A percentile compares a stretch with the other conserved stretches of the same genome.
These are phyloP conservation scores for Geranomyces michiganensis DNA, from an alignment of 192 early-diverging fungal genomes.

Conservation along the genomic window DNA sequence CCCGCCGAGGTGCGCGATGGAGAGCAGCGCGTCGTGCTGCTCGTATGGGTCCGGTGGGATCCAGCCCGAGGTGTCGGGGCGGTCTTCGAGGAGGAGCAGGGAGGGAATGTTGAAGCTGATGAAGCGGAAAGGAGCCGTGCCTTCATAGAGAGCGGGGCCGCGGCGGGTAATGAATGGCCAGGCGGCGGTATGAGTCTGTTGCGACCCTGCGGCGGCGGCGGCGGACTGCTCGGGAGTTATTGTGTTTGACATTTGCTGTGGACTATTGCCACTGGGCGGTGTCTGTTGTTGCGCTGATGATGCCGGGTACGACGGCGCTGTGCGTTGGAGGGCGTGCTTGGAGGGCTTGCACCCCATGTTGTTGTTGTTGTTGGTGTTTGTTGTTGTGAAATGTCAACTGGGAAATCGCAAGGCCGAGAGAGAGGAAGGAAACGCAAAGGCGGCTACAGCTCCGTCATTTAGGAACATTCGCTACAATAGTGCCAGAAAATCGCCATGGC, in stretches of 20 bases:
- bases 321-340: neutral
- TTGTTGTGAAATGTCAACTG: too few species aligned
- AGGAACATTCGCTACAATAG: too few species aligned
- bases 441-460: too few species aligned
- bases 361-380: too few species aligned
- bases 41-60: slow-evolving; percentile 32
- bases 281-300: too few species aligned
- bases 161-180: slow-evolving; percentile 36
- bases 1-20: slow-evolving; percentile 28
- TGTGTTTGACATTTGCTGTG: slow-evolving; percentile 10
- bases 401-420: too few species aligned
- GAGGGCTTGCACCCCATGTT: neutral
- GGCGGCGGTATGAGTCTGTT: neutral
- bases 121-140: slow-evolving; percentile 33
- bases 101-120: slow-evolving; percentile 46
- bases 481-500: too few species aligned
- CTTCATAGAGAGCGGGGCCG: slow-evolving; percentile 30
- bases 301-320: too few species aligned
- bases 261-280: too few species aligned
- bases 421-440: too few species aligned
- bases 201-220: neutral
- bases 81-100: slow-evolving; percentile 44
- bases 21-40: slow-evolving; percentile 30
- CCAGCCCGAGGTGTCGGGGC: slow-evolving; percentile 10
- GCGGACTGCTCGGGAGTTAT: neutral